Evolutionary conservation across 2,329 filamentous ascomycete species (phyloP), one percentile per base, ranked within the genome.

Genomic region (Arthrocladium fulminans): DNA sequence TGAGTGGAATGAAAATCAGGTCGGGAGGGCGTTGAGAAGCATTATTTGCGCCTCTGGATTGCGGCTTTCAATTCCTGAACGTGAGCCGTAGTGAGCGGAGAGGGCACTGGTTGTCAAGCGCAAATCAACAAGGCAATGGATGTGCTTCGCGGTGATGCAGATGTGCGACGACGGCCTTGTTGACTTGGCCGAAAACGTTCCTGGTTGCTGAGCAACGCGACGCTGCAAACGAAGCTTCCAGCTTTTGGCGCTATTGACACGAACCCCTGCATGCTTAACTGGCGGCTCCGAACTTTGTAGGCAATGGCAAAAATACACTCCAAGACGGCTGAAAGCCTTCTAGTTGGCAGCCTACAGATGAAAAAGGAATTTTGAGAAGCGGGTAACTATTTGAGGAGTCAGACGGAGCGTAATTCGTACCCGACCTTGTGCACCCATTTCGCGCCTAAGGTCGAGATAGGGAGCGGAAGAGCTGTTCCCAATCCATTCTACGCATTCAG

Each of bases 131-230:
- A 7, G 7, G 32, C n/a, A 7, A 35, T 8, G 10, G 5, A 15
- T 15, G 5, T 35, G 32, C 32, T 35, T 8, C 13, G 17, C 6
- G 32, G 7, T 35, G 5, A 35, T 41, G 22, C 24, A 12, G 22
- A 13, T 41, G 24, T 44, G 24, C 27, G 12, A 44, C 41, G 20
- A 44, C 29, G 25, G 24, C 24, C 41, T 44, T 44, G 41, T 44
- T 44, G 41, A 44, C 41, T 25, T 24, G 9, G 10, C 12, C n/a
- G 15, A 4, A 17, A 12, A 35, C 19, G 2, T 2, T 2, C 22
- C 20, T 4, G 39, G 39, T 41, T 41, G 39, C 39, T 23, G 19
- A 41, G 39, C 39, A 41, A 41, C 39, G 6, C 17, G 8, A 5
- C 3, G 27, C 7, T 13, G 27, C 27, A 7, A 29, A 13, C 27